A percentile compares a stretch with the other conserved stretches of the same genome.
Conservation (phyloP, 108 stramenopile species). For the Nitzschia inconspicua region DNA sequence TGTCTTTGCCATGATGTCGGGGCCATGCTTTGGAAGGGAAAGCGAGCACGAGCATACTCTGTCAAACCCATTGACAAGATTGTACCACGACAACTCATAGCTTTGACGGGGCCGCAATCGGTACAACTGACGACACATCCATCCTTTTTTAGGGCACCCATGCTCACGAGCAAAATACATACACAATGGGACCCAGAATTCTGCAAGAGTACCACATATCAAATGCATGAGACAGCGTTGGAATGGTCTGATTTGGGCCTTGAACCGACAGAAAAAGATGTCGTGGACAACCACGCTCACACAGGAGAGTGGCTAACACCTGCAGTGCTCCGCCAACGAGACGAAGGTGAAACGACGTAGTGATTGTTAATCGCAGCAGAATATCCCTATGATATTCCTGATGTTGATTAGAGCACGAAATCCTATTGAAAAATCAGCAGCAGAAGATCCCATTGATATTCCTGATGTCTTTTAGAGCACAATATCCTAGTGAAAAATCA, state of each 20-base stretch:
- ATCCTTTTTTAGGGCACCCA: conserved; percentile 82
- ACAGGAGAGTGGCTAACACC: conserved; percentile 58
- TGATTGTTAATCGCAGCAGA: background rate
- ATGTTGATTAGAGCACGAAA: background rate
- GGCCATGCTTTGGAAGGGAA: conserved; percentile 81
- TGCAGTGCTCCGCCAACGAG: background rate
- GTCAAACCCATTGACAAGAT: conserved; percentile 87
- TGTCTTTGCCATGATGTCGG: conserved; percentile 75
- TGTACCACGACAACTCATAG: conserved; percentile 56
- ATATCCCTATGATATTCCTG: background rate
- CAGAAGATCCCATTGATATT: no score
- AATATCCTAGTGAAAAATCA: no score
- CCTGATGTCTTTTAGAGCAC: no score
- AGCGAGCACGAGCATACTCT: conserved; percentile 63
- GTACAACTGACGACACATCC: conserved; percentile 66
- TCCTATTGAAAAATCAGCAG: no score
- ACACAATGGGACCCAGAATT: conserved; percentile 75
- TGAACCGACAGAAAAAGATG: conserved; percentile 42
- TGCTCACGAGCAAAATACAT: conserved; percentile 82
- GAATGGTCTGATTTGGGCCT: conserved; percentile 79
- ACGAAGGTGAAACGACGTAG: background rate
- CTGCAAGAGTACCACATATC: conserved; percentile 69
- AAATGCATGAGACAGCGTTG: conserved; percentile 41
- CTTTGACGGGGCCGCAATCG: conserved; percentile 29
- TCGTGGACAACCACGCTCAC: conserved; percentile 42